Base-by-base conservation (phyloP, 441 rosid species). In the Melastoma candidum region DNA sequence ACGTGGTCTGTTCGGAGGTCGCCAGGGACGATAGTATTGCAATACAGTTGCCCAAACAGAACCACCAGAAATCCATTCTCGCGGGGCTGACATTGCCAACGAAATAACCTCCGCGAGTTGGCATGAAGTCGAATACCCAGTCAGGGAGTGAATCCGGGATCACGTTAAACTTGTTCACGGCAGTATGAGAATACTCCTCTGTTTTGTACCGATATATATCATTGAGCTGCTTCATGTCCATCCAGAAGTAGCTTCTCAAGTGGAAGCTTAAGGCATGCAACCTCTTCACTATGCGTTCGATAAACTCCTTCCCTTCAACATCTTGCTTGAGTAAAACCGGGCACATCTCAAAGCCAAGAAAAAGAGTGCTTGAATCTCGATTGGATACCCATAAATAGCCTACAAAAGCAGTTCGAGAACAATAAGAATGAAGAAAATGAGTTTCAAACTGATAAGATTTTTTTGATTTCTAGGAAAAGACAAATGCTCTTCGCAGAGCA, bases 211-310 rank as follows among this genome's bases (percentile, higher is more conserved):
- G 58, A 54, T 54, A 54, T 41, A 54, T 54, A 45, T 54, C 58
- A 1, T 54, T 54, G 14, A 54, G 48, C 48, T 54, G 58, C 48
- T 54, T 54, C 44, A 54, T 12, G 39, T 54, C 58, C 24, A 54
- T 44, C 58, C 58, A 54, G 48, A 54, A 54, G 58, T 54, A 54
- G n/a, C 47, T 45, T 26, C 58, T 54, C 59, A 56, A 44, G 22
- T 56, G 59, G 13, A 17, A 56, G 29, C 48, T 46, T 46, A 56
- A 49, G 39, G 59, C 59, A 46, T 56, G 59, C 45, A 56, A 49
- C 49, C 59, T 48, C 45, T 56, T 56, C 12, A 56, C 59, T 12
- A 56, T 56, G 27, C 59, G 59, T 46, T 56, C 59, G n/a, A 56
- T 41, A 46, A 56, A 56, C 14, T 56, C 59, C 41, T 56, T 56